Evolutionary conservation across 2,329 filamentous ascomycete genomes (phyloP), one percentile per base, ranked within the genome.

Genomic region (Amauroascus verrucosus): DNA sequence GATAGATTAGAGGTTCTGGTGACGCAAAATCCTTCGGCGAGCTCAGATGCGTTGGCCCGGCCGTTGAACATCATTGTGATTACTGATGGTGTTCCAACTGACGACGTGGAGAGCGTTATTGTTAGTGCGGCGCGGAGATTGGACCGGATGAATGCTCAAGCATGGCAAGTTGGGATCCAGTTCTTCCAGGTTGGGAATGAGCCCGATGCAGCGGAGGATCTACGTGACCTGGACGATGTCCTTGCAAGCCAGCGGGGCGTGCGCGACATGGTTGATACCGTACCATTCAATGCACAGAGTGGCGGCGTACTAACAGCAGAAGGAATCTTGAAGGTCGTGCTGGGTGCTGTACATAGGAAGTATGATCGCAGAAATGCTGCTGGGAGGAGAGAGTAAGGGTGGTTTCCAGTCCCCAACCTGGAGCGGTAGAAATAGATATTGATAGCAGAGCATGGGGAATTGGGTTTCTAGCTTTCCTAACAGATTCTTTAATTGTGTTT

Each of bases 141-240:
- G 30, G 67, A 70, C 58, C 69, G 69, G 49, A 67, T 85, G 6
- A 77, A 83, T 7, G 88, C 88, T 0, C 81, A 84, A 3, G 77
- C 83, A 0, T 86, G 86, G 75, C 93, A 97, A 72, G 75, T 96
- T 7, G 91, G 91, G 32, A 81, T 97, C 54, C 91, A 97, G 67
- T 97, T 97, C 73, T 95, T 97, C 75, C 91, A 96, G 70, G 86
- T 97, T 43, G 91, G 93, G 54, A 77, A 79, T 48, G 87, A 95
- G 60, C 64, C 71, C 0, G 72, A 69, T 0, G 91, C 90, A 0
- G 75, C 76, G 1, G 69, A 75, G 59, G 81, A 84, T 53, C 74
- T 97, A 37, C 72, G 78, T 60, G 76, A 83, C 45, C 75, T 97
- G 6, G 91, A 97, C 64, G 86, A 96, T 65, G 78, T 78, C 2